Evolutionary conservation across 805 yeast genomes (phyloP).

Genomic region (Metschnikowia vanudenii): DNA sequence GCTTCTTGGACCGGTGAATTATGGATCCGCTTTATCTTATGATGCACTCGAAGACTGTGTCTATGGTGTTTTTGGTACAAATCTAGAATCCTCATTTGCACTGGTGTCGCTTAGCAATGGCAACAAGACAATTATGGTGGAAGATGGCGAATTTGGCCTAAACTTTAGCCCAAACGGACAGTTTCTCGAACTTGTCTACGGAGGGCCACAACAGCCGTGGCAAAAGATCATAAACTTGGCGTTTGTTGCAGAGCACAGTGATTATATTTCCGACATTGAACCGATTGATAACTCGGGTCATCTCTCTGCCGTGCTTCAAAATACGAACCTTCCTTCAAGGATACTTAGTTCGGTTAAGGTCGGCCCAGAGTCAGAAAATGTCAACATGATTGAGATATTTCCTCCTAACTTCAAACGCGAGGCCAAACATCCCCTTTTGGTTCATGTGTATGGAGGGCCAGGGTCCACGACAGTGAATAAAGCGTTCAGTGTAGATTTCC

Average conservation of each 20-base stretch:
- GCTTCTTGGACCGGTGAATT: constrained; percentile 20
- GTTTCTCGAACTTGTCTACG: constrained; percentile 21
- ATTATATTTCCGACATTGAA: constrained; percentile 12
- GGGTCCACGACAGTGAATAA: constrained; percentile 62
- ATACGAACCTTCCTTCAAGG: constrained; percentile 52
- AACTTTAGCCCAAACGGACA: constrained; percentile 25
- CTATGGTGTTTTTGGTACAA: constrained; percentile 18
- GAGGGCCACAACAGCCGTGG: constrained; percentile 28
- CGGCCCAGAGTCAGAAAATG: constrained; percentile 31
- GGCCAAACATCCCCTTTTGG: constrained; percentile 58
- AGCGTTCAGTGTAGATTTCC: constrained; percentile 50
- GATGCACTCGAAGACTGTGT: constrained; percentile 19
- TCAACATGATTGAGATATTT: constrained; percentile 57
- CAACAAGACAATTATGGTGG: constrained; percentile 1
- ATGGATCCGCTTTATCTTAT: constrained; percentile 18
- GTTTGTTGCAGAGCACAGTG: constrained; percentile 12
- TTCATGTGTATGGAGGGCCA: constrained; percentile 78
- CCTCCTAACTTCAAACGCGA: constrained; percentile 55
- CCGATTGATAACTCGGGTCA: constrained; percentile 21
- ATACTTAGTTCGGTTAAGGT: constrained; percentile 32
- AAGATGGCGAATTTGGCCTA: constrained; percentile 18
- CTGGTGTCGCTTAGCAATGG: constrained; percentile 6
- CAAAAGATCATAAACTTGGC: constrained; percentile 24
- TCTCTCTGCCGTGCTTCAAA: constrained; percentile 21
- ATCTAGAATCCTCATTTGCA: constrained; percentile 14